Conservation (phyloP, 169 alveolate species). For the Babesia ovis region DNA sequence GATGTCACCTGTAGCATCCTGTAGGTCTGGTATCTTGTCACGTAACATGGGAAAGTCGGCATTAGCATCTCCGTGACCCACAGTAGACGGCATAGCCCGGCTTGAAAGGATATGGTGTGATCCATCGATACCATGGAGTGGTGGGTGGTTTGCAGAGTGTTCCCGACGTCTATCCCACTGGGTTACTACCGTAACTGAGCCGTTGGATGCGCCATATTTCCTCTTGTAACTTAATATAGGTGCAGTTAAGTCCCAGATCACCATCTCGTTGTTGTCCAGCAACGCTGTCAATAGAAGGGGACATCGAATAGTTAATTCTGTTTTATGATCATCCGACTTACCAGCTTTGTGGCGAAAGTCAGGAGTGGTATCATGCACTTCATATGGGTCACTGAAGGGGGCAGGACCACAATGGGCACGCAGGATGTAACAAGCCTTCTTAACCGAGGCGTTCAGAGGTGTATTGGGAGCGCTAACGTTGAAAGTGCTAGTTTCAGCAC, state of each 20-base stretch:
- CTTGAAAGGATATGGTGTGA: background rate
- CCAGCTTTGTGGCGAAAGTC: background rate
- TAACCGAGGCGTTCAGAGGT: background rate
- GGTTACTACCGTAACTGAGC: conserved; percentile 50
- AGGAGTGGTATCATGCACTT: background rate
- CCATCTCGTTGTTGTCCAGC: conserved; percentile 55
- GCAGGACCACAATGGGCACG: conserved; percentile 11
- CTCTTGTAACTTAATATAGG: conserved; percentile 39
- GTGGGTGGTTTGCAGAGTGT: background rate
- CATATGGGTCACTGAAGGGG: background rate
- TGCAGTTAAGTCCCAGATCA: conserved; percentile 61
- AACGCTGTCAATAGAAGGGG: conserved; percentile 37
- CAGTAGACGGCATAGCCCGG: background rate
- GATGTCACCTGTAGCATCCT: conserved; percentile 19
- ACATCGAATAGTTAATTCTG: background rate
- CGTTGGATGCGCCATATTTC: conserved; percentile 27
- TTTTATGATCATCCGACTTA: background rate
- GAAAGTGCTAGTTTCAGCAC: conserved; percentile 12
- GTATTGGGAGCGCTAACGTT: background rate
- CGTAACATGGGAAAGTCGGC: conserved; percentile 33
- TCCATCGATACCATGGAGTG: background rate
- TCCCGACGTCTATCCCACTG: conserved; percentile 43
- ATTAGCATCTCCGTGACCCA: background rate
- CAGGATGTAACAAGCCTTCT: conserved; percentile 12
- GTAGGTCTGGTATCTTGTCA: conserved; percentile 49